These are phyloP conservation scores for Amniculicola lignicola DNA, from an alignment of 495 filamentous ascomycete genomes.

Conservation along the genomic window DNA sequence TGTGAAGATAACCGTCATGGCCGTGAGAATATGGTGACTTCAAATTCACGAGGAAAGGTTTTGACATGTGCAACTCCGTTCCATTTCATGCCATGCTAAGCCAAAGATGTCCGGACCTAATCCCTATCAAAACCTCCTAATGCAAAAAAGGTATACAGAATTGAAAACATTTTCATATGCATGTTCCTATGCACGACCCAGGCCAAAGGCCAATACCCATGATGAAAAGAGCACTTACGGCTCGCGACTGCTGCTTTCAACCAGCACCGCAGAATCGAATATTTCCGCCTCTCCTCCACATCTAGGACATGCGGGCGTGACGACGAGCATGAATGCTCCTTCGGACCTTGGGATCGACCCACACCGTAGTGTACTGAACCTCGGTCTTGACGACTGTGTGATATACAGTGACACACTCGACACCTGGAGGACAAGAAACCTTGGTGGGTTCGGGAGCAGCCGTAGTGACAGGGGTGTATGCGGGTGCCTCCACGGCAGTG, in stretches of 20 bases:
- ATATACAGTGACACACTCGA: conserved; percentile 9
- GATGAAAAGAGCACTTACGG: neutral
- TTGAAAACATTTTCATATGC: no score
- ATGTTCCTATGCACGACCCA: no score
- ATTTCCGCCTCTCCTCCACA: neutral
- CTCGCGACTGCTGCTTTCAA: conserved; percentile 1
- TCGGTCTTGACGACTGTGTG: conserved; percentile 23
- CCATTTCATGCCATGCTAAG: no score
- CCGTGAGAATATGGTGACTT: no score
- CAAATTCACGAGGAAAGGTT: no score
- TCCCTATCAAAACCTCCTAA: no score
- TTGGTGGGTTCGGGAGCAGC: conserved; percentile 19
- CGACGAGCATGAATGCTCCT: neutral
- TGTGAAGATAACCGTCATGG: no score
- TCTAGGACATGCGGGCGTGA: conserved; percentile 1
- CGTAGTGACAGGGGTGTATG: neutral
- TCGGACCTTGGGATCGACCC: neutral
- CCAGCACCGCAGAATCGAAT: conserved; percentile 2
- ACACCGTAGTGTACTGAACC: conserved; percentile 17
- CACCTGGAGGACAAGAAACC: conserved; percentile 4
- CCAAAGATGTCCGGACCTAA: no score
- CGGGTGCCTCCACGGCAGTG: neutral
- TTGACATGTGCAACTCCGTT: no score
- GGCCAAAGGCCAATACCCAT: no score
- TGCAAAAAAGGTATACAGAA: no score